Base-by-base conservation (phyloP, 768 basidiomycete genomes). In the Termitomyces sp. region DNA sequence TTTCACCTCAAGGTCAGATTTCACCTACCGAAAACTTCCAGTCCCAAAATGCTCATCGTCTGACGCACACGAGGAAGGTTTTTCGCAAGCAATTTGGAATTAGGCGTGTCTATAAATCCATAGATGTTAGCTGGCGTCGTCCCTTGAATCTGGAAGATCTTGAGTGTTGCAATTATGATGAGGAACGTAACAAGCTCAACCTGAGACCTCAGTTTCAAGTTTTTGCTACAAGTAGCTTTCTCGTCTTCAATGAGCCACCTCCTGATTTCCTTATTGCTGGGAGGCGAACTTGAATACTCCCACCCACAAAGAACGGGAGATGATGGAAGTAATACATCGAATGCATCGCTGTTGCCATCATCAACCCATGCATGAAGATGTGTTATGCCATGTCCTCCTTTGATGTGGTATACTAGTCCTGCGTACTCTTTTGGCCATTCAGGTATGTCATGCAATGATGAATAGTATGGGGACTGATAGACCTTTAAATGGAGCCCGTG, bases 401-500 rank as follows among this genome's bases (percentile, higher is more conserved):
- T 85, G 22, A 95, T 73, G 41, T 76, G 75, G 69, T 88, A 95
- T n/a, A 81, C 65, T 1, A 91, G 69, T 0, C 94, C 94, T 22
- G 85, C 93, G 68, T 87, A 94, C 72, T 92, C 88, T 64, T 84
- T 79, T 3, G 86, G 72, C n/a, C 74, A 71, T 33, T 78, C 77
- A 1, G 93, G 88, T 0, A 86, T 79, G 67, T 98, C 96, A 4
- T 64, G 62, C 24, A 78, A 76, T 51, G 82, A 81, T 6, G 91
- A 92, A 66, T 92, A 99, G 70, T 81, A 87, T 0, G 95, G 90
- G n/a, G 81, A 74, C 46, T 79, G 83, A 70, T 97, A 95, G 24
- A 89, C 68, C 62, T 82, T 85, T 47, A 67, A 72, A 4, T 84
- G 80, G 7, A 90, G 68, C 22, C 77, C 78, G 61, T 81, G 71